Evolutionary conservation across 148 eudicot genomes (phyloP).

Genomic region (Selenicereus undatus): DNA sequence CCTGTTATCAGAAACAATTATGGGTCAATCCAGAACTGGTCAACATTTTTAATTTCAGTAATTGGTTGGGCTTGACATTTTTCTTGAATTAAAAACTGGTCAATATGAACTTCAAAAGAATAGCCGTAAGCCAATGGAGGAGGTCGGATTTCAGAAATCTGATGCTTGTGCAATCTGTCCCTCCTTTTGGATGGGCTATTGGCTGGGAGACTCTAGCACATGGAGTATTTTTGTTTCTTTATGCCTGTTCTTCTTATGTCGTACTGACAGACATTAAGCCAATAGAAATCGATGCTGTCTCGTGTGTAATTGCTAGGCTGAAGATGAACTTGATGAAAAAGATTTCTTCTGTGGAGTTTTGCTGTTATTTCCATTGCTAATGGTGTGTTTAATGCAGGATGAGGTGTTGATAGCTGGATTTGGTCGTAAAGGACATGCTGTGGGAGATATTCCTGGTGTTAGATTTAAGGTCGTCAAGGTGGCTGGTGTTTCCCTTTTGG

Average conservation of each 20-base stretch:
- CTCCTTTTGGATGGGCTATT: no score
- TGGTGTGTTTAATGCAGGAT: constrained; percentile 38
- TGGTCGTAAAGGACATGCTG: constrained; percentile 93
- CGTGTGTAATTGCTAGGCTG: background rate
- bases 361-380: background rate
- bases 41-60: no score
- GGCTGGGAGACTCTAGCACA: background rate
- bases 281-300: no score
- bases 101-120: background rate
- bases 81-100: background rate
- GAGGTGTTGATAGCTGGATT: constrained; percentile 97
- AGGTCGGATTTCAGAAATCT: background rate
- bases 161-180: background rate
- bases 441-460: constrained; percentile 98
- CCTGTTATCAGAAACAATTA: background rate
- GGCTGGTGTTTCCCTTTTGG: constrained; percentile 87
- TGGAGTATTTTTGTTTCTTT: background rate
- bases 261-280: background rate
- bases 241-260: background rate
- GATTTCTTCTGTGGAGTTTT: background rate
- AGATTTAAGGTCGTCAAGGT: constrained; percentile 98
- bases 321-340: background rate
- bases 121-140: background rate
- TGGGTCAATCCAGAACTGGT: background rate
- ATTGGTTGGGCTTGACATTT: no score